A percentile compares a stretch with the other conserved stretches of the same genome.
Evolutionary conservation across 805 yeast genomes (phyloP).

Genomic region (Pichia eremophila): DNA sequence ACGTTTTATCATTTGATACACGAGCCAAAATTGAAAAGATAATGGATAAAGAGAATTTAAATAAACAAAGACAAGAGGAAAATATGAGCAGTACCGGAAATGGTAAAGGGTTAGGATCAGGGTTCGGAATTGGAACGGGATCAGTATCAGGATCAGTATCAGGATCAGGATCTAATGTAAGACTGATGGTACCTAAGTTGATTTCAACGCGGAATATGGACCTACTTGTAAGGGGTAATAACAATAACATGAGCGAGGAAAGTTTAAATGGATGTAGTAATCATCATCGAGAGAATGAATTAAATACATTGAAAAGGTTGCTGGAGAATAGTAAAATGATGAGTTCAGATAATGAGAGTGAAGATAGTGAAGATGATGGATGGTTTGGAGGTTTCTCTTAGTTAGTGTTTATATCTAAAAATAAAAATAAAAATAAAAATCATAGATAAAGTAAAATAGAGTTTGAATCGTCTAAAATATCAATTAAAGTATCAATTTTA

Average conservation of each 20-base stretch:
- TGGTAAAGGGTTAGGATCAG: no score
- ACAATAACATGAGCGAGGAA: background rate
- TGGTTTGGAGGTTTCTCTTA: conserved; percentile 17
- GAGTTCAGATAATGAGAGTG: background rate
- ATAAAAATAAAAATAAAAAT: no score
- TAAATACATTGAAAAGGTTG: background rate
- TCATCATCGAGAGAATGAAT: background rate
- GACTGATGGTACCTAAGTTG: background rate
- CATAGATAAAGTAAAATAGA: no score
- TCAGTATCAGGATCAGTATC: no score
- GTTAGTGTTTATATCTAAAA: no score
- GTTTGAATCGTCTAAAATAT: no score
- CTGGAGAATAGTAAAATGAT: background rate
- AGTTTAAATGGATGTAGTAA: no score
- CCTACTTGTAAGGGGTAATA: background rate
- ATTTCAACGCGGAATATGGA: conserved; percentile 6
- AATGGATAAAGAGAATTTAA: background rate
- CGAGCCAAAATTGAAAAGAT: background rate
- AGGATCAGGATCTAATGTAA: no score
- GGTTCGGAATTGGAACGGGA: no score
- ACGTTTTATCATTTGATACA: background rate
- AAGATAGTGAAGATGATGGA: background rate
- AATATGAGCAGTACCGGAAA: no score
- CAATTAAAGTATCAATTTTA: no score
- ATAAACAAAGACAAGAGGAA: no score